Conservation (phyloP, 352 stramenopile species). For the Pythium aristosporum region DNA sequence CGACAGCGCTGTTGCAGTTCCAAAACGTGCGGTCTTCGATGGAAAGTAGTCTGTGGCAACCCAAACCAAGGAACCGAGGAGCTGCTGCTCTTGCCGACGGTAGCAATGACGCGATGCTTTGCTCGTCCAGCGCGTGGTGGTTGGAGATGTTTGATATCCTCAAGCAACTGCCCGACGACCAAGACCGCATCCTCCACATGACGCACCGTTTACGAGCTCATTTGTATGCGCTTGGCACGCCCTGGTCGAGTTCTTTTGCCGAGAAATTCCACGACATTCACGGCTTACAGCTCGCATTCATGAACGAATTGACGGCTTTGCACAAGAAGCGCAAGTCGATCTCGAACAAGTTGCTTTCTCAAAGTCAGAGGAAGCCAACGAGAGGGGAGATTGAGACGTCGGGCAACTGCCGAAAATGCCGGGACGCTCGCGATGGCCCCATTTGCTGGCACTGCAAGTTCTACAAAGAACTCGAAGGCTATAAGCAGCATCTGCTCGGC, state of each 20-base stretch:
- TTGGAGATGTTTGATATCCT: slow-evolving; percentile 38
- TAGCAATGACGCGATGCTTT: slow-evolving; percentile 30
- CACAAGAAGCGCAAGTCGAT: slow-evolving; percentile 34
- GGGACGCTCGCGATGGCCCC: slow-evolving; percentile 51
- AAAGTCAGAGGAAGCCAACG: slow-evolving; percentile 41
- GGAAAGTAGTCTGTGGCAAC: slow-evolving; percentile 14
- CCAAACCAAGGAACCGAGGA: neutral
- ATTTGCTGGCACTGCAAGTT: slow-evolving; percentile 66
- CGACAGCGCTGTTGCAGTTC: slow-evolving; percentile 5
- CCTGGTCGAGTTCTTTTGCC: slow-evolving; percentile 48
- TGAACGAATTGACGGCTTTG: slow-evolving; percentile 49
- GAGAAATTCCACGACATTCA: slow-evolving; percentile 40
- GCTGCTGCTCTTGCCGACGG: neutral
- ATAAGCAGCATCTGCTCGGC: slow-evolving; percentile 54
- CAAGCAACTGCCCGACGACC: slow-evolving; percentile 16
- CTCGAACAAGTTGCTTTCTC: slow-evolving; percentile 33
- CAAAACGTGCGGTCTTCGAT: slow-evolving; percentile 3
- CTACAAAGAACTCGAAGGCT: slow-evolving; percentile 62
- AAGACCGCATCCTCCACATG: slow-evolving; percentile 20
- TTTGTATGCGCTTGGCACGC: slow-evolving; percentile 39
- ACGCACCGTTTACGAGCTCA: slow-evolving; percentile 47
- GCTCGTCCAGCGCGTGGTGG: slow-evolving; percentile 47
- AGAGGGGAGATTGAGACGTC: slow-evolving; percentile 53
- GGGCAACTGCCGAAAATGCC: slow-evolving; percentile 67
- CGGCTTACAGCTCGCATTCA: slow-evolving; percentile 50